Evolutionary conservation across 345 rosid genomes (phyloP).

Genomic region (Aegle marmelos): DNA sequence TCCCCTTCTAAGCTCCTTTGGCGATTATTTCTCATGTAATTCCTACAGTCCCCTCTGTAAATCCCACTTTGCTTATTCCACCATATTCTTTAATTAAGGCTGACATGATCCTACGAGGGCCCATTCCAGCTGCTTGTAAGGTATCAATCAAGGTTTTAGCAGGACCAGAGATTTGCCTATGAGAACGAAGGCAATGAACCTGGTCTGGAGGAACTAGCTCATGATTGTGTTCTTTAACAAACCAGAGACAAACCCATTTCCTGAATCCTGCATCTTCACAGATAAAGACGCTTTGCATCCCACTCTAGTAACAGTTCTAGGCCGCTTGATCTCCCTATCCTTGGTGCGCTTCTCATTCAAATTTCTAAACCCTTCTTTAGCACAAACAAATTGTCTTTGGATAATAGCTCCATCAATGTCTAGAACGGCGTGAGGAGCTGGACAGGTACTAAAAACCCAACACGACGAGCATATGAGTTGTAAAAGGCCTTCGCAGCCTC

Average conservation of each 20-base stretch:
- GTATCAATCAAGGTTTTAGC: conserved; percentile 51
- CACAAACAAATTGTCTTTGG: conserved; percentile 53
- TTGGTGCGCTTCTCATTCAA: conserved; percentile 45
- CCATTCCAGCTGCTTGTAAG: conserved; percentile 51
- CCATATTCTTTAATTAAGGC: conserved; percentile 48
- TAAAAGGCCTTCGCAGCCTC: conserved; percentile 59
- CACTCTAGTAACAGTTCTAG: conserved; percentile 38
- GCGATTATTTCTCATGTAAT: conserved; percentile 46
- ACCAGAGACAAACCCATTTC: conserved; percentile 49
- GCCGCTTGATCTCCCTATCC: conserved; percentile 53
- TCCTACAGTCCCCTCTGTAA: conserved; percentile 52
- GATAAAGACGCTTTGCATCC: conserved; percentile 46
- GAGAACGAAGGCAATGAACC: conserved; percentile 50
- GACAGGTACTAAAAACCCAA: conserved; percentile 56
- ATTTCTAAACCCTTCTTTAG: conserved; percentile 51
- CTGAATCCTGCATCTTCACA: conserved; percentile 50
- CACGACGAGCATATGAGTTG: conserved; percentile 53
- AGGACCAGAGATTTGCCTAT: conserved; percentile 47
- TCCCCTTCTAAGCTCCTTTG: conserved; percentile 48
- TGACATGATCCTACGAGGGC: conserved; percentile 51
- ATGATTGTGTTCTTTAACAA: conserved; percentile 40
- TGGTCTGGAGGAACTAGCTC: conserved; percentile 47
- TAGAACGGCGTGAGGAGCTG: conserved; percentile 53
- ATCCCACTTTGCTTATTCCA: conserved; percentile 51
- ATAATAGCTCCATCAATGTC: conserved; percentile 56